Evolutionary conservation across 2,329 filamentous ascomycete genomes (phyloP).

Genomic region (Colletotrichum sp.): DNA sequence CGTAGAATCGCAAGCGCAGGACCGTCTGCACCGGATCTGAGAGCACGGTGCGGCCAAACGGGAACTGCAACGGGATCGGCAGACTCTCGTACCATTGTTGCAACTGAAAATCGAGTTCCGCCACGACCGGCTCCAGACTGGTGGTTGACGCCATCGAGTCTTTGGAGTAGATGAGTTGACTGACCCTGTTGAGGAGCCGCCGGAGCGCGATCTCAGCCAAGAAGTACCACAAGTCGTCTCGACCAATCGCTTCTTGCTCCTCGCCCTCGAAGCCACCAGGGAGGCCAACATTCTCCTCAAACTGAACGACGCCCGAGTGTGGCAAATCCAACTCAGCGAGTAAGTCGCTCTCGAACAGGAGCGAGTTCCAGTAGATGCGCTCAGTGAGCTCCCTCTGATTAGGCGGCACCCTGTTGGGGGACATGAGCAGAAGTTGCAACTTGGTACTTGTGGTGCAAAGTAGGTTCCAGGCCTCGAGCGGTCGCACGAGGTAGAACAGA

Average conservation of each 20-base stretch:
- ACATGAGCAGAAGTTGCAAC: conserved; percentile 77
- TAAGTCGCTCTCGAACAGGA: conserved; percentile 82
- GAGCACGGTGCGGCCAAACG: conserved; percentile 70
- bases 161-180: conserved; percentile 80
- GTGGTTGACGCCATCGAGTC: conserved; percentile 74
- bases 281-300: conserved; percentile 80
- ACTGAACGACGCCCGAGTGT: conserved; percentile 82
- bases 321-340: conserved; percentile 81
- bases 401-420: conserved; percentile 71
- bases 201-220: conserved; percentile 82
- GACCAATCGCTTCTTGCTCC: conserved; percentile 65
- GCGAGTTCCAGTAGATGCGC: conserved; percentile 83
- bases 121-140: conserved; percentile 77
- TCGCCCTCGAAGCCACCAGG: conserved; percentile 81
- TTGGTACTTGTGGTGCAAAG: conserved; percentile 83
- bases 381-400: conserved; percentile 76
- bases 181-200: conserved; percentile 77
- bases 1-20: conserved; percentile 79
- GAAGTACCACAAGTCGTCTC: conserved; percentile 87
- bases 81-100: conserved; percentile 86
- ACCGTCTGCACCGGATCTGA: conserved; percentile 81
- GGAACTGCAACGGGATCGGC: conserved; percentile 77
- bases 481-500: conserved; percentile 81
- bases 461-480: conserved; percentile 82
- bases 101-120: conserved; percentile 81